Base-by-base conservation (phyloP, 164 flowering plant species). In the Taxillus chinensis region DNA sequence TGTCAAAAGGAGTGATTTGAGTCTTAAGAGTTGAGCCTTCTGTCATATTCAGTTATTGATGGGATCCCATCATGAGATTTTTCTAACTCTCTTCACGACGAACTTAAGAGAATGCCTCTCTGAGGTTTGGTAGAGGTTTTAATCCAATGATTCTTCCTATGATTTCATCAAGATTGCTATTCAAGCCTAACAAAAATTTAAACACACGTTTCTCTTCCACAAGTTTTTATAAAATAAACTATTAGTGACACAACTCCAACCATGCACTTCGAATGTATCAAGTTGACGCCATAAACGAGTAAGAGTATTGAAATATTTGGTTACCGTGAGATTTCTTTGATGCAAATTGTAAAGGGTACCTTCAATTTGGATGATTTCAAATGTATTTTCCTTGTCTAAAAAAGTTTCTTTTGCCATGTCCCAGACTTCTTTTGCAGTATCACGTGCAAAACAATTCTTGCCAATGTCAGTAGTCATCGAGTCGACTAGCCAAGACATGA, bases 51-150 rank as follows among this genome's bases (percentile, higher is more conserved):
- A 48, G 4, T 5, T 38, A 11, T 3, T 8, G 15, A 0, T 4
- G 27, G 10, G 14, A 8, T 12, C 50, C 17, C 49, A 17, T 45
- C 9, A 45, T 45, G 46, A 45, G 46, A 45, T 45, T 45, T 45
- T 45, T 45, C 46, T 45, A 9, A 45, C 46, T 45, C 9, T 45
- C 46, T 45, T 45, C 66, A 2, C 52, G 4, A 1, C 58, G 56
- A 42, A 68, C 57, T 37, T 56, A 50, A 12, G 62, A 61, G 38
- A 68, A 62, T 0, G 51, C 66, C 15, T 68, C 71, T 52, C 3
- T 52, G 55, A n/a, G 55, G 55, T 17, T 52, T 13, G 55, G 55
- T 52, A 11, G 55, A 52, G 27, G 55, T 8, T 52, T 52, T 52
- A 52, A 1, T 52, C 55, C 55, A 15, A 52, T 11, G 55, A 52